Base-by-base conservation (phyloP, 2,329 filamentous ascomycete species). In the Fusarium caatingaense region DNA sequence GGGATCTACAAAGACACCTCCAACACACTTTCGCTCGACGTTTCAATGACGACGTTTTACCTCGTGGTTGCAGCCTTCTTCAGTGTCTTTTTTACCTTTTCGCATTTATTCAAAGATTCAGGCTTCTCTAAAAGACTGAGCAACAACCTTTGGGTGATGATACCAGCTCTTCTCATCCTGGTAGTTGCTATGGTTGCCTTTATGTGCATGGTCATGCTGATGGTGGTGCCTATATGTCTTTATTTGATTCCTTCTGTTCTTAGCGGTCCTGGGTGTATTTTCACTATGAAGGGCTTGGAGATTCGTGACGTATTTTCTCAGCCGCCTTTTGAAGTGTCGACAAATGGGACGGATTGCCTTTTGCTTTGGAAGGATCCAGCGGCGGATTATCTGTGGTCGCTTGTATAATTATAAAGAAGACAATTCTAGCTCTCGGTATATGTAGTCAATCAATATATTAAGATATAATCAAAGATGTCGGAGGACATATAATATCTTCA, bases 331-430 rank as follows among this genome's bases (percentile, higher is more conserved):
- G 12, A 1, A 6, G 12, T 5, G 0, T 18, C 37, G 2, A 23
- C 3, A 3, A 57, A 56, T 10, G 32, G 23, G 11, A 58, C 44
- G 7, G 27, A 40, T 8, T 68, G 65, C 8, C 4, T 44, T 12
- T 32, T 53, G 3, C 32, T 68, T 4, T 68, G 65, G 65, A 68
- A 59, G 37, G 65, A 68, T 3, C 40, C 64, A 2, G 23, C 34
- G 3, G 48, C 58, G 4, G 65, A 68, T 1, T 42, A 67, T n/a
- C 8, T 68, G 13, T 68, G 65, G 65, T 68, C 64, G 2, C 51
- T 68, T 1, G 44, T 63, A 3, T 63, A 28, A 27, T 6, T 37
- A 11, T 7, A n/a, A 12, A 18, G n/a, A n/a, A 37, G 3, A 11
- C 6, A 4, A 4, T 7, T 11, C 9, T 37, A 4, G 11, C 9